Base-by-base conservation (phyloP, 2,329 filamentous ascomycete genomes). In the Apiospora marii region DNA sequence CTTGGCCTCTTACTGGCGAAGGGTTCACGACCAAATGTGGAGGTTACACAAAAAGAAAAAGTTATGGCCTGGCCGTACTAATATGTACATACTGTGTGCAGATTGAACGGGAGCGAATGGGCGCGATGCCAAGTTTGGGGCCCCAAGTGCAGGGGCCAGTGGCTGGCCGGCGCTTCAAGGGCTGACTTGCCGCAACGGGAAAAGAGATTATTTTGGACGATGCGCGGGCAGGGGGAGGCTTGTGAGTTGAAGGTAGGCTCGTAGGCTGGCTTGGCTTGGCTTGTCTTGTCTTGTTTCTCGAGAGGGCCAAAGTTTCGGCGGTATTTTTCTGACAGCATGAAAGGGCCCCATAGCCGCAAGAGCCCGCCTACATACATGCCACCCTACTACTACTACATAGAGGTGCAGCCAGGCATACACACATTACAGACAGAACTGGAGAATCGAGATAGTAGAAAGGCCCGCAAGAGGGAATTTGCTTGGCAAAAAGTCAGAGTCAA, bases 61-160 rank as follows among this genome's bases (percentile, higher is more conserved):
- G 58, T 41, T 41, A 64, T 64, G 58, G 22, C 37, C n/a, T 41
- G 58, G n/a, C 22, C 19, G 34, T 41, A 41, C 30, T 19, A 6
- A n/a, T 37, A n/a, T n/a, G n/a, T n/a, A n/a, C n/a, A n/a, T n/a
- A 64, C 58, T 64, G 58, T 64, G 58, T 41, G 34, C 58, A 64
- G 58, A 64, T 41, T 64, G 34, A n/a, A 41, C 58, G 58, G 58
- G 58, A 64, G 58, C 58, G 58, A 64, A 64, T 64, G 58, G 58
- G 58, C 58, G 58, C 58, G 58, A 64, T 64, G 58, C 58, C 58
- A 64, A 64, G 58, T 41, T 64, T 64, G 58, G 58, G 58, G 58
- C 58, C 58, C 58, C 58, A 64, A 64, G 58, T 64, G 58, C 58
- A 64, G 34, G n/a, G 34, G 58, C 58, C 58, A n/a, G 58, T 24